Evolutionary conservation across 2,329 filamentous ascomycete genomes (phyloP), one percentile per base, ranked within the genome.

Genomic region (Rhynchosporium graminicola): DNA sequence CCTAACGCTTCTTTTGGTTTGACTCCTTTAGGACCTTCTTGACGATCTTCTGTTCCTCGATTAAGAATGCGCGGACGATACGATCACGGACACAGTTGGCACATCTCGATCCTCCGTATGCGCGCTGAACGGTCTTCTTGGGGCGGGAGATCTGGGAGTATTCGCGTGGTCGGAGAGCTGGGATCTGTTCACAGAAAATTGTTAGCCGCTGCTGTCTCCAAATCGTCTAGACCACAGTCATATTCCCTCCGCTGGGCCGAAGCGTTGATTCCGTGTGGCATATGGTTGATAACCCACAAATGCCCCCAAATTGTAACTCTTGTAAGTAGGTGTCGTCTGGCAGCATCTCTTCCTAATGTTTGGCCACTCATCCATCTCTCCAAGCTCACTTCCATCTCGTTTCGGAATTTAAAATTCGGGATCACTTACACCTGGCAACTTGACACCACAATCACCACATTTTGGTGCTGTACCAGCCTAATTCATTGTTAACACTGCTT

Each of bases 11-110:
- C 71, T 74, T 87, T 85, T 91, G 90, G 84, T 96, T 91, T 69
- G 85, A 87, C 87, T 98, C 94, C 90, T 97, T 97, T 80, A 98
- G 87, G 76, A 99, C 95, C 91, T 99, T 99, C 92, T 99, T 99
- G 82, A 99, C 95, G 76, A 99, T 98, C 91, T 99, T 99, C 87
- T 99, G 95, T 88, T 99, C 95, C 86, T 99, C 96, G 73, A 99
- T 98, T 80, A 99, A 84, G 89, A 99, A 99, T 70, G 95, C 95
- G 75, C 95, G 92, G 74, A 97, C 92, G 74, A 99, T 91, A 75
- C 95, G 90, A 85, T 99, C 95, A 81, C 94, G 93, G 74, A 99
- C 95, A 82, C 95, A 99, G 87, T 92, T 95, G 78, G 90, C 92
- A 86, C 95, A 99, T 87, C 95, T 91, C 76, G 93, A 97, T 77